phyloP scores from a whole-genome alignment of 129 eudicot genomes.

The Flaveria robusta region DNA sequence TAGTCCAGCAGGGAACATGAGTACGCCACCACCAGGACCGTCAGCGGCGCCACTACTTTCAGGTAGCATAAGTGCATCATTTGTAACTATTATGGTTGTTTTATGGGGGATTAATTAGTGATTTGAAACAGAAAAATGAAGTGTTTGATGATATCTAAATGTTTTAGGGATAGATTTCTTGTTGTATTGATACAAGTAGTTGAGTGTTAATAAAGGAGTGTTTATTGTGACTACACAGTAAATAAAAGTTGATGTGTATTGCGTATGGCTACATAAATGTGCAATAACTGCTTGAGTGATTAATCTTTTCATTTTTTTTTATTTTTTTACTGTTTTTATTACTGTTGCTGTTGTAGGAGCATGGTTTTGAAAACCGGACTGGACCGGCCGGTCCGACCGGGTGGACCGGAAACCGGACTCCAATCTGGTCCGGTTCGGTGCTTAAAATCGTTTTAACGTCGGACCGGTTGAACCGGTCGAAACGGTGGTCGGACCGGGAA shows the following conservation, averaged over 20 bases:
- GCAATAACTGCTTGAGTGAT: conserved; percentile 26
- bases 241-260: not conserved
- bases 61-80: conserved; percentile 7
- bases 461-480: no score
- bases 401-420: no score
- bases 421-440: no score
- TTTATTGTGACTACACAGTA: conserved; percentile 8
- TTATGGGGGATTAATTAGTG: conserved; percentile 7
- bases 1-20: conserved; percentile 21
- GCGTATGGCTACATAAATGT: conserved; percentile 21
- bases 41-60: not conserved
- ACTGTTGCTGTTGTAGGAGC: no score
- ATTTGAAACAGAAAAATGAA: conserved; percentile 7
- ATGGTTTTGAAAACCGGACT: no score
- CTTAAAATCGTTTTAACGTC: no score
- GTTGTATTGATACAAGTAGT: conserved; percentile 24
- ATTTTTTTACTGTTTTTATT: not conserved
- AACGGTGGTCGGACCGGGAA: no score
- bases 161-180: conserved; percentile 21
- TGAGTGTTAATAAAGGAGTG: conserved; percentile 33
- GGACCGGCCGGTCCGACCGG: no score
- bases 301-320: not conserved
- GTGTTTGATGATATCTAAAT: conserved; percentile 27
- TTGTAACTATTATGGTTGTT: conserved; percentile 18
- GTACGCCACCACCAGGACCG: conserved; percentile 4